Conservation (phyloP, 2,329 filamentous ascomycete genomes). For the Cordyceps javanica region DNA sequence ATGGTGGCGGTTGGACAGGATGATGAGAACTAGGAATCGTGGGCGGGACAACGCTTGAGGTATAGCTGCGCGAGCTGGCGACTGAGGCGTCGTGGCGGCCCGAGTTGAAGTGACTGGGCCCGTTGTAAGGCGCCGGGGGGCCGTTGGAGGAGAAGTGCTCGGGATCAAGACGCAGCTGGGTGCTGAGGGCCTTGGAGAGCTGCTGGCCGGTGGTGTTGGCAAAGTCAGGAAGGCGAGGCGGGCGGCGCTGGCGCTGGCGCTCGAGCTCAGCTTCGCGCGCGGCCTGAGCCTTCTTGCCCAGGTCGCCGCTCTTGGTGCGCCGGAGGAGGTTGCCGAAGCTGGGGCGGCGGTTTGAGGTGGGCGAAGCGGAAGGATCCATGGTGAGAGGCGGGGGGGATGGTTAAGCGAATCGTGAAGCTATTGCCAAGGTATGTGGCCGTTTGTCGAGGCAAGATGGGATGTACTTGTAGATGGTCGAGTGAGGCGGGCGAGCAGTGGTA, state of each 20-base stretch:
- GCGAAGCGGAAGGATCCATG: constrained; percentile 5
- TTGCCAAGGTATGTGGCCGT: not conserved
- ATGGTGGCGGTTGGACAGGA: constrained; percentile 50
- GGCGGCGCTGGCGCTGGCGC: constrained; percentile 42
- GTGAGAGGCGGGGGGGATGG: constrained; percentile 10
- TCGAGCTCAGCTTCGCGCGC: constrained; percentile 44
- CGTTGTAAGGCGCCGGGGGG: constrained; percentile 38
- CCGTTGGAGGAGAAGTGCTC: constrained; percentile 5
- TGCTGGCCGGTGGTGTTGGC: constrained; percentile 36
- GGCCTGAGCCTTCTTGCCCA: constrained; percentile 56
- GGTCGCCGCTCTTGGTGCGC: constrained; percentile 61
- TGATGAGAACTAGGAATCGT: constrained; percentile 56
- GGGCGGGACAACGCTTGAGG: constrained; percentile 43
- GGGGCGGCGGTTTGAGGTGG: constrained; percentile 32
- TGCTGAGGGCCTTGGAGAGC: constrained; percentile 38
- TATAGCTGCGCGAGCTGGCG: constrained; percentile 34
- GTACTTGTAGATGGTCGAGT: not conserved
- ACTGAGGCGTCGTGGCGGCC: constrained; percentile 23
- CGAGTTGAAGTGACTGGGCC: not conserved
- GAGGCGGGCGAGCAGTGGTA: not conserved
- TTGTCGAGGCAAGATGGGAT: not conserved
- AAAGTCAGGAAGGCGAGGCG: constrained; percentile 46
- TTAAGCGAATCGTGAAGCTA: not conserved
- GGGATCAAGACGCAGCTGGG: constrained; percentile 54
- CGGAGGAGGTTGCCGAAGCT: constrained; percentile 55